Evolutionary conservation across 768 basidiomycete genomes (phyloP).

Genomic region (Clavulina sp.): DNA sequence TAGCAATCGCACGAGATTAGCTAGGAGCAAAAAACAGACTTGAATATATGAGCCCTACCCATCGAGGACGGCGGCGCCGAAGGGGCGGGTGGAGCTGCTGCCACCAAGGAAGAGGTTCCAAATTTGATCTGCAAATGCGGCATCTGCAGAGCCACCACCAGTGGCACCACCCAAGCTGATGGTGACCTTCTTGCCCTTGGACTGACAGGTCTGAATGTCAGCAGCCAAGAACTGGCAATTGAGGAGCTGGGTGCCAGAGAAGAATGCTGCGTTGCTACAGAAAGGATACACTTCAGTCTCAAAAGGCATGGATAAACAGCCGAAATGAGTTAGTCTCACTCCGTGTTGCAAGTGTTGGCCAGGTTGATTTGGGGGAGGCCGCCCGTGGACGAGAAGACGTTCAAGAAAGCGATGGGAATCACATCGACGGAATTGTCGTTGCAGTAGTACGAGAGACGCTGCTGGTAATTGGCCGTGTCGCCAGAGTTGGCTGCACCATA

Average conservation of each 20-base stretch:
- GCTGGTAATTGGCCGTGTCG: slow-evolving; percentile 39
- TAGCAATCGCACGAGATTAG: not conserved
- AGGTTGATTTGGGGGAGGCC: slow-evolving; percentile 47
- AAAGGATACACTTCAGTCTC: not conserved
- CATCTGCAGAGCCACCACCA: slow-evolving; percentile 25
- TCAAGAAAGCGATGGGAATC: slow-evolving; percentile 49
- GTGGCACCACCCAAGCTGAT: slow-evolving; percentile 39
- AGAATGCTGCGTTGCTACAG: not conserved
- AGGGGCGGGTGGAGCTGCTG: slow-evolving; percentile 41
- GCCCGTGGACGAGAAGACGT: slow-evolving; percentile 46
- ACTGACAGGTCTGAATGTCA: slow-evolving; percentile 48
- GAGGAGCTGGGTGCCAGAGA: not conserved
- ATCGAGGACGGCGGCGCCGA: slow-evolving; percentile 53
- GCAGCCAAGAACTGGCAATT: slow-evolving; percentile 31
- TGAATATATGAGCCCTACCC: slow-evolving; percentile 31
- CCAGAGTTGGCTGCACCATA: slow-evolving; percentile 37
- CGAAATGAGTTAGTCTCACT: slow-evolving; percentile 21
- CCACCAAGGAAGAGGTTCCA: slow-evolving; percentile 63
- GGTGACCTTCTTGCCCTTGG: slow-evolving; percentile 38
- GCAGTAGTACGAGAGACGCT: slow-evolving; percentile 46
- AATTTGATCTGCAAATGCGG: slow-evolving; percentile 19
- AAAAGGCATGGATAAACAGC: not conserved
- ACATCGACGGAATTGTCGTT: slow-evolving; percentile 54
- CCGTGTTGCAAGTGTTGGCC: slow-evolving; percentile 32
- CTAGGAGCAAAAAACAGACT: not conserved